A percentile compares a stretch with the other conserved stretches of the same genome.
phyloP scores from a whole-genome alignment of 257 asterid genomes.

The Anisodus tanguticus region DNA sequence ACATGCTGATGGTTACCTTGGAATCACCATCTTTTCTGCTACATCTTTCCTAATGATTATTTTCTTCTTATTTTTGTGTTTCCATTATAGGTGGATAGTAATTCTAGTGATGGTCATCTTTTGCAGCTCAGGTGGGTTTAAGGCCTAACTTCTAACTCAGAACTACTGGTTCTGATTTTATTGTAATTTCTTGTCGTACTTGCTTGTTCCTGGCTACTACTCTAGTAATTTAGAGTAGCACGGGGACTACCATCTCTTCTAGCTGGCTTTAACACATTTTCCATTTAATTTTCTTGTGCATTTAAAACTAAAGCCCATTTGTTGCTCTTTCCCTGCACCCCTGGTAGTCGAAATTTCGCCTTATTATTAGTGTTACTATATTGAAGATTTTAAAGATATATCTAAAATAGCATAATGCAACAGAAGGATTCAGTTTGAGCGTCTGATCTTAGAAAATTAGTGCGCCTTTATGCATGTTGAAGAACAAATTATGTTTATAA shows the following conservation, averaged over 20 bases:
- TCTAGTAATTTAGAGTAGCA: conserved; percentile 2
- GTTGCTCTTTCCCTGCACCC: background rate
- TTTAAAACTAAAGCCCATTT: conserved; percentile 13
- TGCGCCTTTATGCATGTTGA: conserved; percentile 10
- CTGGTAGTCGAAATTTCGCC: background rate
- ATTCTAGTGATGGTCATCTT: conserved; percentile 84
- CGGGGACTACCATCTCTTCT: conserved; percentile 18
- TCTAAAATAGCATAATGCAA: background rate
- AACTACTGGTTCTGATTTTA: background rate
- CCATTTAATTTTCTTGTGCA: background rate
- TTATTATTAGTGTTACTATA: background rate
- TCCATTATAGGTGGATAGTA: conserved; percentile 66
- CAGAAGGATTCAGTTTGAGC: background rate
- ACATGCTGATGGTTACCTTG: conserved; percentile 33
- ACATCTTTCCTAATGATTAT: conserved; percentile 25
- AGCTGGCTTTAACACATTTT: background rate
- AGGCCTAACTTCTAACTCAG: conserved; percentile 1
- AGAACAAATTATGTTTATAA: background rate
- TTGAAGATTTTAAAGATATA: background rate
- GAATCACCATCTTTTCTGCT: conserved; percentile 30
- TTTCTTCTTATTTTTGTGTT: background rate
- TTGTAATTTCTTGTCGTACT: conserved; percentile 14
- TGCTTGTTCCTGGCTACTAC: background rate
- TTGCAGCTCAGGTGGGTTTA: conserved; percentile 84
- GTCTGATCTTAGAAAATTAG: background rate